Evolutionary conservation across 2,329 filamentous ascomycete species (phyloP), one percentile per base, ranked within the genome.

Genomic region (Fusarium penzigii): DNA sequence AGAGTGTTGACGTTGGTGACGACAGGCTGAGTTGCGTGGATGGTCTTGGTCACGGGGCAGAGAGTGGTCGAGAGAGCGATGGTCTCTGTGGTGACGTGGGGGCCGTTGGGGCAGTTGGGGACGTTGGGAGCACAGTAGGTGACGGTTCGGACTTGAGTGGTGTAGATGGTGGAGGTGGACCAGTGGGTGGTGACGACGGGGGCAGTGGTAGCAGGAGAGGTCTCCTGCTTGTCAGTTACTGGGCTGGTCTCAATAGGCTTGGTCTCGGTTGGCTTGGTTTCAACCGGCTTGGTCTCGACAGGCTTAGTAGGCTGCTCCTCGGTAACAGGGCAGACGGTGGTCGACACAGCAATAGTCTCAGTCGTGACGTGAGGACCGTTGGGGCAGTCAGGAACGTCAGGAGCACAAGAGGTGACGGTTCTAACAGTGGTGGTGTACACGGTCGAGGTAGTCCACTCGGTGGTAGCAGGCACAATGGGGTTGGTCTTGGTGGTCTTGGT

Each of bases 1-100:
- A 4, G 36, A 39, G 36, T 25, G 20, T 25, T 13, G 12, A 39
- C 36, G 36, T 39, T 13, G 5, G 36, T 39, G 36, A 25, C 7
- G 20, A 25, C 20, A 40, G 42, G 32, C 41, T 47, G 48, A 17
- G 51, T 46, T 20, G 51, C 45, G 6, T 45, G 49, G 34, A 42
- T 39, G 17, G 50, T 44, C 16, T 58, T 54, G 6, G 60, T 62
- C 11, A 63, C 61, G 9, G 61, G 61, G 42, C 61, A 63, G 29
- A 63, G 17, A 0, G 61, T 63, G 16, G 61, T 63, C 2, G 54
- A 64, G 46, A 63, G 47, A 6, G 61, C 61, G 7, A 64, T 53
- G 16, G 61, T 63, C 53, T 63, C 51, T 0, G 62, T 65, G 7
- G 57, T 60, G 16, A 63, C 38, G 5, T 51, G 52, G 17, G 52